Evolutionary conservation across 1,284 basidiomycete species (phyloP).

Genomic region (Tilletia setariae): DNA sequence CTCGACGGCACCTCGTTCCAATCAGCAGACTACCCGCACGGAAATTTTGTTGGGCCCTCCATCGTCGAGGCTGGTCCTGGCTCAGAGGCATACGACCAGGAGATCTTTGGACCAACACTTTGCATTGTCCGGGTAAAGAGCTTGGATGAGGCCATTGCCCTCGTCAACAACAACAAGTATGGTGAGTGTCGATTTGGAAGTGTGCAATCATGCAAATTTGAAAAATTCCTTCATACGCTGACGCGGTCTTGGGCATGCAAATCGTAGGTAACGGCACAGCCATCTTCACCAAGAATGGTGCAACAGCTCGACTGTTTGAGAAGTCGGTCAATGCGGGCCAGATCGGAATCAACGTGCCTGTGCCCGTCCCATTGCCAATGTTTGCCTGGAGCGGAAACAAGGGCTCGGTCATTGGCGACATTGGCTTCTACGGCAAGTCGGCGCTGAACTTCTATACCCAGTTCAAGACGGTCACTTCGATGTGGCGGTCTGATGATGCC

Average conservation of each 20-base stretch:
- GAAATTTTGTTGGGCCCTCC: constrained; percentile 94
- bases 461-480: constrained; percentile 38
- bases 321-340: constrained; percentile 84
- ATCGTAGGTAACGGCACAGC: constrained; percentile 77
- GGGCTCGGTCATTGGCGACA: constrained; percentile 72
- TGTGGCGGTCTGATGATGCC: constrained; percentile 41
- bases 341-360: constrained; percentile 75
- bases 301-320: constrained; percentile 91
- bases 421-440: constrained; percentile 45
- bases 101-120: constrained; percentile 93
- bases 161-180: constrained; percentile 76
- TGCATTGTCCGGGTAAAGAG: constrained; percentile 75
- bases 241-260: no score
- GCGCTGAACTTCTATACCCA: constrained; percentile 46
- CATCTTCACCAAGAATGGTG: constrained; percentile 95
- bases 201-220: no score
- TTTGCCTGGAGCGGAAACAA: constrained; percentile 90
- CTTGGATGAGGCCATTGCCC: constrained; percentile 82
- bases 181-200: constrained; percentile 17
- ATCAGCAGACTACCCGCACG: constrained; percentile 75
- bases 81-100: constrained; percentile 77
- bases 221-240: no score
- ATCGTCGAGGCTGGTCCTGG: constrained; percentile 75
- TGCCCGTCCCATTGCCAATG: constrained; percentile 77
- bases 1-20: constrained; percentile 76